Base-by-base conservation (phyloP, 2,329 filamentous ascomycete species). In the Nemania diffusa region DNA sequence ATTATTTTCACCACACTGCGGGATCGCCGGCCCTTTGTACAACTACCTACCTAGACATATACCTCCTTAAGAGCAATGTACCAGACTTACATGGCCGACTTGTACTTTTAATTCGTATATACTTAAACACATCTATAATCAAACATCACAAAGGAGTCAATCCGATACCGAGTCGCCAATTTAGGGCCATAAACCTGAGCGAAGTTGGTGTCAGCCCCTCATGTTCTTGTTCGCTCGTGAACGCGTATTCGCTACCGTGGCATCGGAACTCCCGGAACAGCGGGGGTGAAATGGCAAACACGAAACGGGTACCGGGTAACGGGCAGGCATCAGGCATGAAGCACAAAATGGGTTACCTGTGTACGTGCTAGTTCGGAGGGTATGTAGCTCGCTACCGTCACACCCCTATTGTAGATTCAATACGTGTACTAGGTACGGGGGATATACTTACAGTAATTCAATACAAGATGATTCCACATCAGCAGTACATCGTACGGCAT, bases 221-320 rank as follows among this genome's bases (percentile, higher is more conserved):
- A 1, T 29, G 2, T n/a, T 34, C 27, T 32, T 17, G 2, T 20
- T 42, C 22, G 32, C 32, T 44, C n/a, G 40, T 53, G 15, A 32
- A 34, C 51, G 27, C 51, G 20, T 40, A 29, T 44, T 64, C 61
- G 51, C 40, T 65, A 65, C 57, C 62, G 29, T 53, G 22, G 57
- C 17, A 48, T 11, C 65, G 62, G 65, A 62, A 55, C 62, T n/a
- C 11, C 29, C 62, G 57, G 65, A 58, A 48, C 17, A 27, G 57
- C 15, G 26, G 32, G 32, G 27, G 22, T 37, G 20, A 24, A 15
- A 22, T 51, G 22, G 24, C 17, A 22, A 34, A 52, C 22, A 26
- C 4, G 8, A 6, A 29, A 5, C 9, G 29, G 56, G 27, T 20
- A n/a, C n/a, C n/a, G n/a, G 48, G 13, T 17, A 6, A 40, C 20